Evolutionary conservation across 768 basidiomycete species (phyloP).

Genomic region (Pholiota conissans): DNA sequence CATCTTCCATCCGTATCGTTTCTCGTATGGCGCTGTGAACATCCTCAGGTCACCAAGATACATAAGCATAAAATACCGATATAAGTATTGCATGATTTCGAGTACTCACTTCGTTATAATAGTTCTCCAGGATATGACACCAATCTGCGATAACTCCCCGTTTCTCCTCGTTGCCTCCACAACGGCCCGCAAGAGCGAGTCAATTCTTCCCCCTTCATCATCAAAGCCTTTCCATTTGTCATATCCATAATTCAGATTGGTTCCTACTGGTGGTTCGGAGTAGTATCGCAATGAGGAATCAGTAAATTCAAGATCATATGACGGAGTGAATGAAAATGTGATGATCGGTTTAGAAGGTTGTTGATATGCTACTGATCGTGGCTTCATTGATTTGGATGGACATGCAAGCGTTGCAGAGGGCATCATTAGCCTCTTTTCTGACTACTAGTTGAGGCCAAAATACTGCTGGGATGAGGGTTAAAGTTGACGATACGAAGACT

Average conservation of each 20-base stretch:
- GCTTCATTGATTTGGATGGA: slow-evolving; percentile 1
- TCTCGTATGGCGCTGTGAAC: slow-evolving; percentile 81
- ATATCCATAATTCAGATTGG: slow-evolving; percentile 70
- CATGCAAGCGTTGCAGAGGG: neutral
- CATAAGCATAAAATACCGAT: slow-evolving; percentile 1
- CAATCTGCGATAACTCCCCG: slow-evolving; percentile 42
- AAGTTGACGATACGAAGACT: too few relatives aligned
- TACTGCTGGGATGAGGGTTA: too few relatives aligned
- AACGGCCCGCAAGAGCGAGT: slow-evolving; percentile 63
- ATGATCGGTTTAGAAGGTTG: slow-evolving; percentile 66
- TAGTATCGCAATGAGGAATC: slow-evolving; percentile 76
- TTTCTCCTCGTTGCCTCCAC: slow-evolving; percentile 42
- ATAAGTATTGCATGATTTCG: neutral
- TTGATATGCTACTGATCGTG: slow-evolving; percentile 53
- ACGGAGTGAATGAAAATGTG: slow-evolving; percentile 70
- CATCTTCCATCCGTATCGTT: slow-evolving; percentile 74
- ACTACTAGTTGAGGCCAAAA: too few relatives aligned
- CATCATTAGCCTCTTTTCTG: too few relatives aligned
- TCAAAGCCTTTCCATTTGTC: slow-evolving; percentile 68
- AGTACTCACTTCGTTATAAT: slow-evolving; percentile 74
- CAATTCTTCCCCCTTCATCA: slow-evolving; percentile 68
- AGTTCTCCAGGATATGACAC: slow-evolving; percentile 75
- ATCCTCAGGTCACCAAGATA: slow-evolving; percentile 47
- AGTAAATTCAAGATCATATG: slow-evolving; percentile 59
- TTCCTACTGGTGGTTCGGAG: slow-evolving; percentile 62